Evolutionary conservation across 2,329 filamentous ascomycete genomes (phyloP).

Genomic region (Ophiostoma novo-ulmi): DNA sequence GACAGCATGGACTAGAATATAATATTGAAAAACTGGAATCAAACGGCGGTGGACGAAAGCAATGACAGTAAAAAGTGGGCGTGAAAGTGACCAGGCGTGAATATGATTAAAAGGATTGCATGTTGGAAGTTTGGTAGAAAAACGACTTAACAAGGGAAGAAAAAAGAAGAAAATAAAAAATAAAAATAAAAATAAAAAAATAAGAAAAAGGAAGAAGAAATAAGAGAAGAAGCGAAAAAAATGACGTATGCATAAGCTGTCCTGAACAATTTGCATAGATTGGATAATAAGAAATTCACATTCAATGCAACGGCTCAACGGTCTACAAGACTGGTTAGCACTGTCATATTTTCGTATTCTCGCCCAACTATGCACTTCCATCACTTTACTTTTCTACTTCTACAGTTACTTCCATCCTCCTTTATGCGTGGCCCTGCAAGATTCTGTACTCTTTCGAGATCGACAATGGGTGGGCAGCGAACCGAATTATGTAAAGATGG

Average conservation of each 20-base stretch:
- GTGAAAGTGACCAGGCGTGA: not conserved
- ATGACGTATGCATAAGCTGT: not conserved
- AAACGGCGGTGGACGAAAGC: not conserved
- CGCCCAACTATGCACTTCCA: not conserved
- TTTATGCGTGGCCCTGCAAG: not conserved
- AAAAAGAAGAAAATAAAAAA: not conserved
- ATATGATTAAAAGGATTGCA: not conserved
- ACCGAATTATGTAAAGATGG: not conserved
- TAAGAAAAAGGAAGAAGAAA: not conserved
- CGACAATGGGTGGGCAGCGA: not conserved
- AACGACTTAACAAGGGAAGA: not conserved
- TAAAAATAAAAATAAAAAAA: conserved; percentile 17
- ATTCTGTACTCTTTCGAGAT: conserved; percentile 2
- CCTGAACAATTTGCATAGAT: not conserved
- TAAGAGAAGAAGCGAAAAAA: not conserved
- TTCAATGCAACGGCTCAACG: not conserved
- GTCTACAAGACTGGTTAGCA: not conserved
- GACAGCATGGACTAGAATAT: not conserved
- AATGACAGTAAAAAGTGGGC: not conserved
- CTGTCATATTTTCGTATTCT: conserved; percentile 1
- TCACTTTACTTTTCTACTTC: not conserved
- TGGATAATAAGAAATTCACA: not conserved
- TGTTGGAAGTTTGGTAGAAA: not conserved
- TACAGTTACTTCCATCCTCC: not conserved
- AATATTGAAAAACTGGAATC: not conserved